Evolutionary conservation across 306 rosid genomes (phyloP).

Genomic region (Lablab purpureus): DNA sequence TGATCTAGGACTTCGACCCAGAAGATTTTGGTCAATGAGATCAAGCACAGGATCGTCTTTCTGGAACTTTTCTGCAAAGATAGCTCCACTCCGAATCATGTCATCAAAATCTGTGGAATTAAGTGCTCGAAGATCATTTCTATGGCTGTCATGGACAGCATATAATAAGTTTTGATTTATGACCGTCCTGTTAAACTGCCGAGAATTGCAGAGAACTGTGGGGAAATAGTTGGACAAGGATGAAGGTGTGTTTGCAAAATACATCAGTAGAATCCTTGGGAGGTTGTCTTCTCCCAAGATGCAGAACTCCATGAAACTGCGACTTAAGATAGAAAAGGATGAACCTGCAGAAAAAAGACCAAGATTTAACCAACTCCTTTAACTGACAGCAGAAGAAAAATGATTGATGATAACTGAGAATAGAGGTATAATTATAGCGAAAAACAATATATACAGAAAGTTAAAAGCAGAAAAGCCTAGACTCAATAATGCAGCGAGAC

Average conservation of each 20-base stretch:
- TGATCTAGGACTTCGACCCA: slow-evolving; percentile 58
- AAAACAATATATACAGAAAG: neutral
- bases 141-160: slow-evolving; percentile 50
- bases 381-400: neutral
- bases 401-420: slow-evolving; percentile 8
- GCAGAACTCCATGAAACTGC: slow-evolving; percentile 81
- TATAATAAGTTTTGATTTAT: slow-evolving; percentile 77
- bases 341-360: slow-evolving; percentile 70
- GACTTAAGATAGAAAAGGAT: slow-evolving; percentile 74
- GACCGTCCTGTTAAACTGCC: slow-evolving; percentile 72
- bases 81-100: slow-evolving; percentile 82
- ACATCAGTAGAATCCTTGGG: slow-evolving; percentile 88
- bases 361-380: slow-evolving; percentile 1
- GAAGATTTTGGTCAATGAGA: slow-evolving; percentile 72
- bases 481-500: slow-evolving; percentile 1
- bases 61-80: slow-evolving; percentile 70
- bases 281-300: slow-evolving; percentile 85
- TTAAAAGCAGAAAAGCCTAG: neutral
- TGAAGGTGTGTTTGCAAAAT: slow-evolving; percentile 84
- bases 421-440: neutral
- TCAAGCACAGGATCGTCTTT: slow-evolving; percentile 73
- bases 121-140: slow-evolving; percentile 54
- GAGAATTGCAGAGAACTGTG: slow-evolving; percentile 84
- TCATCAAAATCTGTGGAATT: slow-evolving; percentile 59
- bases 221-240: slow-evolving; percentile 85